Evolutionary conservation across 2,329 filamentous ascomycete genomes (phyloP).

Genomic region (Aspergillus fructus): DNA sequence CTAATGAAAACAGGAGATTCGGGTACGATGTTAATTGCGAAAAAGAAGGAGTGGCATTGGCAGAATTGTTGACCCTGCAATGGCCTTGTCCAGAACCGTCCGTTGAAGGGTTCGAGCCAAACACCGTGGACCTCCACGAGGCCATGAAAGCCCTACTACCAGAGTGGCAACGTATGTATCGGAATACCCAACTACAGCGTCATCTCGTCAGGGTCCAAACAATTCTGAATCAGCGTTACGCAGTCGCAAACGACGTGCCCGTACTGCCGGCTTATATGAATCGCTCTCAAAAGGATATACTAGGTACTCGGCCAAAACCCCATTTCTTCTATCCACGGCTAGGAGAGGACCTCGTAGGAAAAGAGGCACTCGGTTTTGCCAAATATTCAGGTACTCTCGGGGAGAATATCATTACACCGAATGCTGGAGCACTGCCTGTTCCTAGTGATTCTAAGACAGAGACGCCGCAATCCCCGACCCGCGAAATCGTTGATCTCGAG

Average conservation of each 20-base stretch:
- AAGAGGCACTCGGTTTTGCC: neutral
- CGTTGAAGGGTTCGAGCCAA: conserved; percentile 24
- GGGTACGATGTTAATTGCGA: conserved; percentile 31
- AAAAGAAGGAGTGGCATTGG: conserved; percentile 40
- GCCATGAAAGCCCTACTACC: conserved; percentile 31
- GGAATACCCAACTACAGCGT: conserved; percentile 48
- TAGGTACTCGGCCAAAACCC: neutral
- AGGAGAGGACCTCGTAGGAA: neutral
- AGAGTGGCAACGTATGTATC: conserved; percentile 51
- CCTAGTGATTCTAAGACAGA: neutral
- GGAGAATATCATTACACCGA: no score
- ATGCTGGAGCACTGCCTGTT: neutral
- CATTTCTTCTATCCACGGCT: neutral
- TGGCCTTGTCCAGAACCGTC: conserved; percentile 47
- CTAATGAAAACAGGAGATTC: neutral
- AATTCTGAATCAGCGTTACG: conserved; percentile 34
- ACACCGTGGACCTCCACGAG: conserved; percentile 35
- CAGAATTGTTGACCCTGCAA: conserved; percentile 42
- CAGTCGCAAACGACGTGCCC: neutral
- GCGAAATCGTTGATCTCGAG: conserved; percentile 24
- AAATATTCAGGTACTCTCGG: neutral
- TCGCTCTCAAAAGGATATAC: neutral
- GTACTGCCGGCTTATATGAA: neutral
- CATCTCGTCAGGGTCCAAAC: conserved; percentile 48
- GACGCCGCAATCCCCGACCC: neutral